A percentile compares a stretch with the other conserved stretches of the same genome.
Conservation (phyloP, 169 alveolate genomes). For the Eimeria zaria region DNA sequence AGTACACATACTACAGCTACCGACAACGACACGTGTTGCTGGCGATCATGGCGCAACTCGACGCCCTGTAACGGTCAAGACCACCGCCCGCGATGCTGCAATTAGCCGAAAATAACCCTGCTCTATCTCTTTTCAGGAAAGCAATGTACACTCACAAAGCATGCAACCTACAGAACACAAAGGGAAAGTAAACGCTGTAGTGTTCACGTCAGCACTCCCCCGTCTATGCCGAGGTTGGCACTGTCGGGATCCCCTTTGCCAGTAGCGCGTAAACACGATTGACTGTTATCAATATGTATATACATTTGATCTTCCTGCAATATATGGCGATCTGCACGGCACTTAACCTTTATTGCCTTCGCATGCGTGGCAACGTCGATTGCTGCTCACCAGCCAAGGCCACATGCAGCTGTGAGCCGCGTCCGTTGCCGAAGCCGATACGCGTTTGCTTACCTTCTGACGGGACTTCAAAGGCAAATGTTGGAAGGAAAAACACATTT, state of each 20-base stretch:
- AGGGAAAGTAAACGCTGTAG: neutral
- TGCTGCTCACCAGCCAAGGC: constrained; percentile 42
- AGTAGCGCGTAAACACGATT: neutral
- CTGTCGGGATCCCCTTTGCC: constrained; percentile 1
- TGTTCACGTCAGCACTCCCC: neutral
- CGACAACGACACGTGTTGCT: neutral
- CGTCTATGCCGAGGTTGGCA: neutral
- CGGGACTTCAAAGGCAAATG: neutral
- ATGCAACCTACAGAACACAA: neutral
- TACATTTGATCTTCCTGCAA: neutral
- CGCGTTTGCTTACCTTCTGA: neutral
- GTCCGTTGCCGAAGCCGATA: constrained; percentile 2
- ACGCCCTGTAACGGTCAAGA: neutral
- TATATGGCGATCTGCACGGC: neutral
- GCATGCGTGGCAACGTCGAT: constrained; percentile 5
- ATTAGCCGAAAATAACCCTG: neutral
- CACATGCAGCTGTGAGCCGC: constrained; percentile 11
- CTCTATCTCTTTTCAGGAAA: neutral
- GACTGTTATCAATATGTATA: neutral
- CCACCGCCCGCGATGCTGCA: neutral
- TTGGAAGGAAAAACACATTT: neutral
- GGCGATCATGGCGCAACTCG: neutral
- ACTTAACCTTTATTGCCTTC: neutral
- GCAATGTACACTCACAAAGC: neutral
- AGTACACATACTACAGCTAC: neutral